Evolutionary conservation across 768 basidiomycete genomes (phyloP).

Genomic region (Coprinopsis cinerea): DNA sequence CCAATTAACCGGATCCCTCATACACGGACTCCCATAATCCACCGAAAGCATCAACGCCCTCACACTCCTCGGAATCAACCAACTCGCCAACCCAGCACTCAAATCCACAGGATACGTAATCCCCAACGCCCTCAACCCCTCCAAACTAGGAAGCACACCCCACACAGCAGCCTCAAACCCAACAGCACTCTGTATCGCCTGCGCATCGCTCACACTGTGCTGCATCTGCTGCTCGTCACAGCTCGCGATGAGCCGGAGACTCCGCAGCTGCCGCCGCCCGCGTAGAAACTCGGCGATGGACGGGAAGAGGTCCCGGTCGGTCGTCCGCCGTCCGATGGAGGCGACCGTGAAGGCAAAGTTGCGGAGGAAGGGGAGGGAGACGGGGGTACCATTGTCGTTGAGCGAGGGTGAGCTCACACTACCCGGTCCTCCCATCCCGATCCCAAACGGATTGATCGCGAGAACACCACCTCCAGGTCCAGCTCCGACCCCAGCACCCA

Average conservation of each 20-base stretch:
- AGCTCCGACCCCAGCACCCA: slow-evolving; percentile 13
- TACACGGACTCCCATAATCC: slow-evolving; percentile 27
- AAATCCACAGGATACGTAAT: slow-evolving; percentile 64
- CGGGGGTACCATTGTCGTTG: slow-evolving; percentile 10
- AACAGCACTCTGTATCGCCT: slow-evolving; percentile 36
- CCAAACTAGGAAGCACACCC: slow-evolving; percentile 62
- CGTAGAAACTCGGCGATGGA: slow-evolving; percentile 63
- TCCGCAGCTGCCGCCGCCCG: slow-evolving; percentile 44
- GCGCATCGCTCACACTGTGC: neutral
- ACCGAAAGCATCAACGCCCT: slow-evolving; percentile 42
- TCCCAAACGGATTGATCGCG: no score
- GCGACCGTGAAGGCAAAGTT: slow-evolving; percentile 55
- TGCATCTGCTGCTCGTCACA: slow-evolving; percentile 1
- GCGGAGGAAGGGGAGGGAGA: slow-evolving; percentile 45
- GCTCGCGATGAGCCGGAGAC: slow-evolving; percentile 42
- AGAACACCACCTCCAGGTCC: slow-evolving; percentile 24
- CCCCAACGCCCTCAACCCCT: slow-evolving; percentile 44
- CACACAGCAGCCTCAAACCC: slow-evolving; percentile 68
- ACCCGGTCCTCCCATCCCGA: neutral
- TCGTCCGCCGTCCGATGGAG: slow-evolving; percentile 34
- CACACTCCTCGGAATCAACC: slow-evolving; percentile 58
- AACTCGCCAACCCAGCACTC: slow-evolving; percentile 55
- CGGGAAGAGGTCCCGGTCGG: slow-evolving; percentile 62
- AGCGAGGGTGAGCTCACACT: neutral
- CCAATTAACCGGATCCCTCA: slow-evolving; percentile 39